These are phyloP conservation scores for Dichomitus squalens DNA, from an alignment of 1,284 basidiomycete species.

Conservation along the genomic window DNA sequence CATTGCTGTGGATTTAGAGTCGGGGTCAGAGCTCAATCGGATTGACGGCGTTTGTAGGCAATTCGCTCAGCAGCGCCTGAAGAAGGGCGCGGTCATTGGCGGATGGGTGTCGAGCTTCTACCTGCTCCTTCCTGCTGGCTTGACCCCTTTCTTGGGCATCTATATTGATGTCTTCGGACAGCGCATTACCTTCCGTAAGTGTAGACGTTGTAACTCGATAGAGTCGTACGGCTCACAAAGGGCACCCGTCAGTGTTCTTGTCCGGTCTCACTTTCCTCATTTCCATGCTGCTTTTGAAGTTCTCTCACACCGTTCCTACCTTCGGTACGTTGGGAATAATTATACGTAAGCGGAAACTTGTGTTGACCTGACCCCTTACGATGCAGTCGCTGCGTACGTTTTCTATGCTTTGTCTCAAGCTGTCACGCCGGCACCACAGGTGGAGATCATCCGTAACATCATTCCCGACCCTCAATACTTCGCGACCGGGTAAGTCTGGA, in stretches of 20 bases:
- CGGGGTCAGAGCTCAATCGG: not conserved
- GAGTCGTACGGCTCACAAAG: not conserved
- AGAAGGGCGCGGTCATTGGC: constrained; percentile 49
- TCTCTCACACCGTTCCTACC: constrained; percentile 41
- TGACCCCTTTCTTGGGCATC: constrained; percentile 47
- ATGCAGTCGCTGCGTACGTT: constrained; percentile 43
- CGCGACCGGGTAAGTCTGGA: constrained; percentile 38
- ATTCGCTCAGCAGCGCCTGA: constrained; percentile 46
- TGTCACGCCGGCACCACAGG: constrained; percentile 47
- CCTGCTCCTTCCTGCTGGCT: constrained; percentile 43
- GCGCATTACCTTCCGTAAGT: constrained; percentile 44
- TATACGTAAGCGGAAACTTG: no score
- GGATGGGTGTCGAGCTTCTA: constrained; percentile 53
- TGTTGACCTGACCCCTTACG: not conserved
- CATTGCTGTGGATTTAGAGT: no score
- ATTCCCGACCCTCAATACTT: constrained; percentile 46
- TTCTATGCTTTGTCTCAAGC: constrained; percentile 47
- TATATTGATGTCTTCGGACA: constrained; percentile 46
- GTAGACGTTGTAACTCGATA: no score
- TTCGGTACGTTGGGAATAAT: constrained; percentile 43
- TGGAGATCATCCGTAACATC: constrained; percentile 45
- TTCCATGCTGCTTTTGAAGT: constrained; percentile 46
- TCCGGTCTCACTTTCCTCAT: constrained; percentile 45
- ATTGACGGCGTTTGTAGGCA: constrained; percentile 28
- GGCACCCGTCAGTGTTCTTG: constrained; percentile 37